Evolutionary conservation across 441 rosid genomes (phyloP), one percentile per base, ranked within the genome.

Genomic region (Pelargonium australe): DNA sequence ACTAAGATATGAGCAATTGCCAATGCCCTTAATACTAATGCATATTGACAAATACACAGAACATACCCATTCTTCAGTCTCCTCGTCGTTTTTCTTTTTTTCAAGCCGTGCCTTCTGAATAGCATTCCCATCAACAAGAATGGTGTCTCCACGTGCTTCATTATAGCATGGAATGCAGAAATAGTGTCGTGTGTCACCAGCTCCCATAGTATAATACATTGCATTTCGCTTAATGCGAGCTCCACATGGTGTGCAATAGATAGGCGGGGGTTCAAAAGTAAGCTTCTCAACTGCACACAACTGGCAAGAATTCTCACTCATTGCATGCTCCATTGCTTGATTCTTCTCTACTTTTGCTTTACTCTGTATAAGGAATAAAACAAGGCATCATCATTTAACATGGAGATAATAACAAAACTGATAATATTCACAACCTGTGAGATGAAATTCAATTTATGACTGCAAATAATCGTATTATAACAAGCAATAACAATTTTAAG

Each of bases 221-320:
- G 98, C 97, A 80, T 96, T 96, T 72, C 98, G 89, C 86, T 92
- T 96, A 72, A 96, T 96, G 70, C 97, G 97, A 76, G 90, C 91
- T 74, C 99, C 98, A 73, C 99, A 95, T 17, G 90, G 90, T 13
- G 97, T 76, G 82, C 99, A 95, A 74, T 95, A 95, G 70, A 92
- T 87, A 67, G 99, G 99, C 49, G 99, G 98, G 25, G 99, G 99
- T 79, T 95, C 99, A 85, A 95, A 95, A 77, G 96, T 91, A 76
- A 96, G 99, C 87, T 90, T 91, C 85, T 96, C 99, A 76, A 93
- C 99, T 25, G 98, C 98, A 87, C 99, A 96, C 75, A 96, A 77
- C 79, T 96, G 98, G 82, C 99, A 96, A 67, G 96, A 96, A 80
- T 96, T 96, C 83, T 96, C 99, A 83, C 96, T 95, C 99, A 95